Conservation (phyloP, 2,329 filamentous ascomycete species). For the Fusarium tricinctum region DNA sequence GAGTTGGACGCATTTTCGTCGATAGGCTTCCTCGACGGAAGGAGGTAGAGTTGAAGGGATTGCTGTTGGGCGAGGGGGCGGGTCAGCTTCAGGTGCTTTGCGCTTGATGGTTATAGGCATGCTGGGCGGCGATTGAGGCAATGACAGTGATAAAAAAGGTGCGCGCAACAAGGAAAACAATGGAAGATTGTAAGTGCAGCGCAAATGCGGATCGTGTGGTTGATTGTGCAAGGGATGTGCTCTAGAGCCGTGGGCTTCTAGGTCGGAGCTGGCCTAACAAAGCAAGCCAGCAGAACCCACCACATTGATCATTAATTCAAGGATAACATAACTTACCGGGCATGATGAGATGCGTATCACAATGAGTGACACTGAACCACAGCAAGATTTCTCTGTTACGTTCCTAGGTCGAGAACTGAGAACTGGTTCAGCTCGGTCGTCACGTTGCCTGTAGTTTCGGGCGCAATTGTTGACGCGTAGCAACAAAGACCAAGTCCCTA, state of each 20-base stretch:
- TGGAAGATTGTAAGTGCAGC: conserved; percentile 9
- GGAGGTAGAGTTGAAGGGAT: conserved; percentile 78
- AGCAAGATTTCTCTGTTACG: not conserved
- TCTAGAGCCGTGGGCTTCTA: conserved; percentile 27
- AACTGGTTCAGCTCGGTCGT: conserved; percentile 3
- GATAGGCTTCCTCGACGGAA: conserved; percentile 95
- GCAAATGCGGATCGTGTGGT: conserved; percentile 13
- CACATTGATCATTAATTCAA: conserved; percentile 15
- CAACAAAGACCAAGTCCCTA: not conserved
- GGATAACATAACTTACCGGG: conserved; percentile 38
- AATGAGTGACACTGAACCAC: conserved; percentile 1
- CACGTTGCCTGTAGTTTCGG: conserved; percentile 5
- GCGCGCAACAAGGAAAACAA: conserved; percentile 15
- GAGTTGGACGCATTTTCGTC: conserved; percentile 94
- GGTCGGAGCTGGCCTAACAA: conserved; percentile 23
- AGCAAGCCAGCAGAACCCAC: conserved; percentile 41
- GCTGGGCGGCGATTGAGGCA: conserved; percentile 23
- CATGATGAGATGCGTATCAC: conserved; percentile 29
- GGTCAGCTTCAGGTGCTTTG: conserved; percentile 56
- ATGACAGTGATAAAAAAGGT: conserved; percentile 20
- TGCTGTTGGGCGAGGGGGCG: conserved; percentile 54
- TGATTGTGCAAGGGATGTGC: conserved; percentile 37
- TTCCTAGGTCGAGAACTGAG: not conserved
- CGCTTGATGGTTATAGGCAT: conserved; percentile 56
- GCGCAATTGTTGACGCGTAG: conserved; percentile 24